A percentile compares a stretch with the other conserved stretches of the same genome.
These are phyloP conservation scores for Fusarium dlaminii DNA, from an alignment of 2,329 filamentous ascomycete species.

Conservation along the genomic window DNA sequence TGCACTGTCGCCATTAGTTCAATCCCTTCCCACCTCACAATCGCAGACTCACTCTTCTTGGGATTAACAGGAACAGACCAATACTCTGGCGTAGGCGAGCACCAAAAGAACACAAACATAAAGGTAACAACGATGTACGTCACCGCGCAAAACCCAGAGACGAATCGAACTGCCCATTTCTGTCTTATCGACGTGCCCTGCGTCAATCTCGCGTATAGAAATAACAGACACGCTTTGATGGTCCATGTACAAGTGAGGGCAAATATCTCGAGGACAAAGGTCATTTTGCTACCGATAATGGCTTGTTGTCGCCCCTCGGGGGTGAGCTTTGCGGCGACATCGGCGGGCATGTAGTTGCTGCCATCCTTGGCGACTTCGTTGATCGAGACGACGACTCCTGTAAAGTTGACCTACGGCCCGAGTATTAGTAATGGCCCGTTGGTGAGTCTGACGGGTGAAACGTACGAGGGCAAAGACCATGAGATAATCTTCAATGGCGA, in stretches of 20 bases:
- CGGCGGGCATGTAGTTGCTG: constrained; percentile 55
- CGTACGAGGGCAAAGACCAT: constrained; percentile 61
- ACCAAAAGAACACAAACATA: constrained; percentile 64
- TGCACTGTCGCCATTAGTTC: constrained; percentile 44
- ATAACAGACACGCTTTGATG: constrained; percentile 61
- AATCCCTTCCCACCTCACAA: rapidly evolving
- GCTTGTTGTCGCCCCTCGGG: constrained; percentile 52
- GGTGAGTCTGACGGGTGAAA: background rate
- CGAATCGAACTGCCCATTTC: constrained; percentile 52
- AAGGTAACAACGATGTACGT: constrained; percentile 60
- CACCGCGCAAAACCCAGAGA: constrained; percentile 54
- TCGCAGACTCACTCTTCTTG: background rate
- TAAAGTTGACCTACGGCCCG: constrained; percentile 45
- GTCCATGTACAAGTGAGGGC: constrained; percentile 62
- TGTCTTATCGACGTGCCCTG: constrained; percentile 44
- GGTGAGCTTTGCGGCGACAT: constrained; percentile 54
- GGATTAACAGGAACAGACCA: constrained; percentile 58
- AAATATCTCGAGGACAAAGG: constrained; percentile 62
- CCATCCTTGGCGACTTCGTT: constrained; percentile 55
- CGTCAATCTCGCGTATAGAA: constrained; percentile 63
- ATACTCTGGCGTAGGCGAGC: constrained; percentile 60
- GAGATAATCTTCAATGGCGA: constrained; percentile 66
- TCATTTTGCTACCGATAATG: constrained; percentile 63
- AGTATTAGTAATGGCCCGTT: background rate
- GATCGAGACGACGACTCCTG: constrained; percentile 54